Evolutionary conservation across 2,329 filamentous ascomycete species (phyloP), one percentile per base, ranked within the genome.

Genomic region (Alternaria sp.): DNA sequence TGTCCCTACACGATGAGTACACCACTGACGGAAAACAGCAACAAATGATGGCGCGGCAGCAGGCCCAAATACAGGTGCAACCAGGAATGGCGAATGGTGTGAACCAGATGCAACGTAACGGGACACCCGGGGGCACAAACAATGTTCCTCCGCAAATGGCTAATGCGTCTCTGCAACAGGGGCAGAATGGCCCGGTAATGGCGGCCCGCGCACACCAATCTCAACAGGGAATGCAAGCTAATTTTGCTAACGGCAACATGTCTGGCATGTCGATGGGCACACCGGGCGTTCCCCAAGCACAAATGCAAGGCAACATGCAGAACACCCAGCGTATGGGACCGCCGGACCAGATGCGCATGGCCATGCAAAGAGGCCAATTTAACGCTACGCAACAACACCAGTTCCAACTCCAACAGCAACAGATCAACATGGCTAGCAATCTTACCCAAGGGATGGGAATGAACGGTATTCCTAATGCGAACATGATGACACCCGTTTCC

Each of bases 211-310:
- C 69, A 7, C 80, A 77, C 57, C 75, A 76, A 63, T 68, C 66
- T 15, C 79, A 81, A 58, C 81, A 81, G 64, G 81, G 81, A 10
- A 76, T 86, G 68, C 81, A 83, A 64, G 83, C 83, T 68, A 83
- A 83, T 32, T 82, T 86, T 60, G 78, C 74, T 3, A 83, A 83
- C 58, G 79, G 79, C 3, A 78, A 73, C 84, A 88, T 79, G 81
- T 81, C 71, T 81, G 86, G 68, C 76, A 84, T 71, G 84, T 85
- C 74, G 78, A 85, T 74, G 84, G 87, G 80, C 71, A 84, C 57
- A 3, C 88, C 88, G 62, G 86, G 87, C 49, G 84, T 91, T 23
- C 88, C 89, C 40, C 90, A 92, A 75, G 89, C 90, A 23, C 91
- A 91, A 67, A 86, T 93, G 82, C 89, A 91, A 71, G 84, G 85